Conservation (phyloP, 805 yeast genomes). For the Wickerhamomyces bovis region DNA sequence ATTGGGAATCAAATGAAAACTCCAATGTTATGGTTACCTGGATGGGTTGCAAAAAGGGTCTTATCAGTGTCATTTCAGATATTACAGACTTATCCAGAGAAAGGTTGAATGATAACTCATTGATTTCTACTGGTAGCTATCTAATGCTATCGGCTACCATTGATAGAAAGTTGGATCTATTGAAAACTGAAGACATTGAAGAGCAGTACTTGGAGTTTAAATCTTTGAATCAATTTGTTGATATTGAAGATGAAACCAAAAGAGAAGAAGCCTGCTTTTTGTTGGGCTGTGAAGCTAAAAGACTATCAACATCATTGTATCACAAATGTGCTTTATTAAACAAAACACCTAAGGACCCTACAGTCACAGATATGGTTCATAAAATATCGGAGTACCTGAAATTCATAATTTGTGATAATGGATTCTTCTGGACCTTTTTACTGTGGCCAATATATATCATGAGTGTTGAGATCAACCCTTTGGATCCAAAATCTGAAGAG, state of each 20-base stretch:
- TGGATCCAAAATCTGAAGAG: constrained; percentile 1
- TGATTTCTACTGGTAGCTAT: background rate
- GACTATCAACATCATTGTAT: constrained; percentile 4
- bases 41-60: constrained; percentile 8
- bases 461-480: constrained; percentile 2
- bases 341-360: constrained; percentile 3
- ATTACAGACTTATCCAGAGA: constrained; percentile 7
- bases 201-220: background rate
- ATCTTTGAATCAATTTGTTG: background rate
- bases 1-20: constrained; percentile 2
- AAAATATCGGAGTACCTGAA: constrained; percentile 2
- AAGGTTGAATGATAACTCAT: background rate
- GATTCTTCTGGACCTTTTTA: constrained; percentile 5
- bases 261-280: constrained; percentile 6
- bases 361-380: background rate
- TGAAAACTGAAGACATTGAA: background rate
- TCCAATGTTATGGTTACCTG: constrained; percentile 3
- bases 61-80: constrained; percentile 6
- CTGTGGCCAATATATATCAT: constrained; percentile 10
- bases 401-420: constrained; percentile 3
- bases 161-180: background rate
- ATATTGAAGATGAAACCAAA: background rate
- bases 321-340: constrained; percentile 4
- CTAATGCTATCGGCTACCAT: background rate
- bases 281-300: constrained; percentile 7